These are phyloP conservation scores for Samsoniella hepiali DNA, from an alignment of 2,329 filamentous ascomycete genomes.

Conservation along the genomic window DNA sequence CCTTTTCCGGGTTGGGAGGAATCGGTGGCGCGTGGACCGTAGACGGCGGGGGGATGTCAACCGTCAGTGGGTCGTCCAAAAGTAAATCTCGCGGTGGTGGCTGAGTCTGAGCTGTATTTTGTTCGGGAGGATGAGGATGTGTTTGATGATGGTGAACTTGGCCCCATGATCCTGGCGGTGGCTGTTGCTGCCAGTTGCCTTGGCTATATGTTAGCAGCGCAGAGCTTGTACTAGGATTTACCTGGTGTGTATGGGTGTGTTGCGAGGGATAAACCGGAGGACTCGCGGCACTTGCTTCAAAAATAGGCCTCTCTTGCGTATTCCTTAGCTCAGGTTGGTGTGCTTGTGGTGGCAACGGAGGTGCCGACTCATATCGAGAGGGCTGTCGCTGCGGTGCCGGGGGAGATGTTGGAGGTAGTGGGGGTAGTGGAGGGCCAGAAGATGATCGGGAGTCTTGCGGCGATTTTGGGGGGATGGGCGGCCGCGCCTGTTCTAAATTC, in stretches of 20 bases:
- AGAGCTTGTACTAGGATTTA: background rate
- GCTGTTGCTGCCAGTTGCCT: slow-evolving; percentile 22
- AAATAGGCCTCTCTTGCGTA: background rate
- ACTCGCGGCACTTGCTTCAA: background rate
- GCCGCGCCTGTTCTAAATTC: slow-evolving; percentile 36
- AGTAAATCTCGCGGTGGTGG: slow-evolving; percentile 47
- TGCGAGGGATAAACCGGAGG: slow-evolving; percentile 13
- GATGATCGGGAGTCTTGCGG: slow-evolving; percentile 29
- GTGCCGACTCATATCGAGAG: slow-evolving; percentile 48
- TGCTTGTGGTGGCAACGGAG: slow-evolving; percentile 41
- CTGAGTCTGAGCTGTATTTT: slow-evolving; percentile 23
- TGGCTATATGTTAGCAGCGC: slow-evolving; percentile 26
- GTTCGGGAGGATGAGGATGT: slow-evolving; percentile 29
- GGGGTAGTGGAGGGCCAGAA: slow-evolving; percentile 29
- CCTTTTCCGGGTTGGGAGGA: slow-evolving; percentile 93
- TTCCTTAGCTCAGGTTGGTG: slow-evolving; percentile 16
- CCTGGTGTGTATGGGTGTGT: background rate
- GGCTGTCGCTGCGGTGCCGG: slow-evolving; percentile 23
- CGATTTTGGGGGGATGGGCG: slow-evolving; percentile 55
- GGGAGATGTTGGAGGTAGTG: slow-evolving; percentile 27
- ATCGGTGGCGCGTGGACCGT: slow-evolving; percentile 73
- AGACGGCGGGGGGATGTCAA: slow-evolving; percentile 46
- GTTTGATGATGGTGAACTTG: slow-evolving; percentile 25
- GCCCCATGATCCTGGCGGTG: slow-evolving; percentile 26
- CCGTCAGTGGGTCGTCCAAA: slow-evolving; percentile 55